Evolutionary conservation across 2,329 filamentous ascomycete genomes (phyloP), one percentile per base, ranked within the genome.

Genomic region (Claviceps monticola): DNA sequence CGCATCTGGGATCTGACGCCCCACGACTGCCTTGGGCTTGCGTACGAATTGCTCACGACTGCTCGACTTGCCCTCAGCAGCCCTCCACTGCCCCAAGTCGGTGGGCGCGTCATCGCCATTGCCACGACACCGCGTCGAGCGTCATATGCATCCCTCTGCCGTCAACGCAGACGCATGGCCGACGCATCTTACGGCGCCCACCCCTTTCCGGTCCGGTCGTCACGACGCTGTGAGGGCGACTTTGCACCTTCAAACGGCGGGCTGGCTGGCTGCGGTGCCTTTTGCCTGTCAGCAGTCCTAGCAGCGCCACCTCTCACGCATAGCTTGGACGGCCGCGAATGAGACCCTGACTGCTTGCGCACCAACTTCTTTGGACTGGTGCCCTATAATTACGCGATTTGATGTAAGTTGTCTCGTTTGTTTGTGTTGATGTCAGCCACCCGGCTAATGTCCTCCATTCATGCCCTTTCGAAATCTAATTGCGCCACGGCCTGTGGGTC

Each of bases 391-490:
- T 34, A 47, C 44, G 43, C 44, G 38, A 50, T 38, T 47, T 45
- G 23, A 53, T 53, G 51, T 53, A 50, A 34, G 51, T 50, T 37
- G 19, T 52, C 26, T 51, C 34, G 26, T 34, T n/a, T 48, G 42
- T 21, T 7, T 37, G 34, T 34, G 29, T 21, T 13, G 16, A 16
- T 38, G 14, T 36, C 39, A 37, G 26, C 50, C 50, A 36, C 29
- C 16, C 29, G 26, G 41, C 39, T 50, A 36, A 29, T 38, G n/a
- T 11, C n/a, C 13, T 29, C 47, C 38, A 23, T 17, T 23, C 39
- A 39, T 44, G 21, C 42, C 38, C 50, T 46, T 56, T 41, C 54
- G 49, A 26, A 17, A 13, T 38, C 44, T 26, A n/a, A 21, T n/a
- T 49, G 23, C 48, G 48, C 48, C 48, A 34, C 48, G n/a, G 29